Percentiles rank a stretch among this genome's conserved stretches.
phyloP scores from a whole-genome alignment of 441 rosid genomes.

The Flueggea neowawraea region DNA sequence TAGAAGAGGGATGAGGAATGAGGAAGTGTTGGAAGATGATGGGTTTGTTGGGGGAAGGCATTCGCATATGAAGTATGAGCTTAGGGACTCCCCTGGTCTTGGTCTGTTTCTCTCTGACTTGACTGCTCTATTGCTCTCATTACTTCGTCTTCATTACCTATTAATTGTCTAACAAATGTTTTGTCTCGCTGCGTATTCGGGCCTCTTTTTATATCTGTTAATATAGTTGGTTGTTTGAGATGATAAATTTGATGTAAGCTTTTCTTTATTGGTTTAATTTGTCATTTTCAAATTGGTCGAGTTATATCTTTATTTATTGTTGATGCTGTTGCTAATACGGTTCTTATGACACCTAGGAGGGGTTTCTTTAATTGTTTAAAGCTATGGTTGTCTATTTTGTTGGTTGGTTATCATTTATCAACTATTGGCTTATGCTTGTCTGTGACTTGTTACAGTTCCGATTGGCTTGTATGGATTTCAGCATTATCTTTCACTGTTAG shows the following conservation, averaged over 20 bases:
- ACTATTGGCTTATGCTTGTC: conserved; percentile 16
- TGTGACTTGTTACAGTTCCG: conserved; percentile 55
- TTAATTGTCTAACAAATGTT: neutral
- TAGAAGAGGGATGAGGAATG: conserved; percentile 62
- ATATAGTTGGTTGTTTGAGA: too few relatives aligned
- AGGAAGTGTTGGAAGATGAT: conserved; percentile 62
- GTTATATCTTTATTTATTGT: too few relatives aligned
- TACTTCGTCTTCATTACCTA: conserved; percentile 6
- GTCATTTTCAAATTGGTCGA: too few relatives aligned
- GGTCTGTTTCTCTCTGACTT: conserved; percentile 36
- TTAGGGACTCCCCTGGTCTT: conserved; percentile 91
- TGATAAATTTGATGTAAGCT: too few relatives aligned
- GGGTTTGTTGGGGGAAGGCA: conserved; percentile 49
- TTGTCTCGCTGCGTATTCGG: too few relatives aligned
- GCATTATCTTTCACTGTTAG: conserved; percentile 89
- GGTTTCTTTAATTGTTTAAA: too few relatives aligned
- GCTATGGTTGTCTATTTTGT: too few relatives aligned
- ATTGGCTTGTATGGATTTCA: conserved; percentile 94
- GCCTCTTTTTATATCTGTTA: too few relatives aligned
- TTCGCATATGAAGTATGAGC: conserved; percentile 83
- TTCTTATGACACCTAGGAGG: too few relatives aligned
- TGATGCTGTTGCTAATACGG: too few relatives aligned
- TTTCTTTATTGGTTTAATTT: too few relatives aligned
- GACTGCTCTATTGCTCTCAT: neutral
- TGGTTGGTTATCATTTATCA: neutral